phyloP scores from a whole-genome alignment of 2,329 filamentous ascomycete species.

The Penicillium capsulatum region DNA sequence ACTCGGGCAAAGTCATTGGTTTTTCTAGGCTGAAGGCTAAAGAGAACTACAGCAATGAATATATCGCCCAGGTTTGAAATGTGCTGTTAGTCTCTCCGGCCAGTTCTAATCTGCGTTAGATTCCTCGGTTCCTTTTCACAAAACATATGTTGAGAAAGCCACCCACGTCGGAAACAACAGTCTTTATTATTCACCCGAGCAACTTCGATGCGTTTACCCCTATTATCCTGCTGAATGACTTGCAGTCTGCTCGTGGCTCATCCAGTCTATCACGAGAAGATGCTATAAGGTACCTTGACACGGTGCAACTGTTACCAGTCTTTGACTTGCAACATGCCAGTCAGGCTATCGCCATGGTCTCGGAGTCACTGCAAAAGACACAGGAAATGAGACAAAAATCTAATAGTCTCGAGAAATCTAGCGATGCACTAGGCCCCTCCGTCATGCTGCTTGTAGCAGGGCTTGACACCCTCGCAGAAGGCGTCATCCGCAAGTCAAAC shows the following conservation, averaged over 20 bases:
- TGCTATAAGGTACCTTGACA: slow-evolving; percentile 31
- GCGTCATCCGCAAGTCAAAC: slow-evolving; percentile 38
- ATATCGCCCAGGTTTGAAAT: slow-evolving; percentile 29
- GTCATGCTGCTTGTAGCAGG: slow-evolving; percentile 34
- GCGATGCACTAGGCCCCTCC: neutral
- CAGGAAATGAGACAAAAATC: slow-evolving; percentile 11
- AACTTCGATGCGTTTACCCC: slow-evolving; percentile 31
- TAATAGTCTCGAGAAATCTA: neutral
- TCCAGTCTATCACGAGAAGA: slow-evolving; percentile 22
- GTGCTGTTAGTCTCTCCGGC: neutral
- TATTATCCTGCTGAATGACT: slow-evolving; percentile 26
- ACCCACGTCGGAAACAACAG: slow-evolving; percentile 15
- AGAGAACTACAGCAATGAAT: slow-evolving; percentile 24
- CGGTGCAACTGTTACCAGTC: slow-evolving; percentile 33
- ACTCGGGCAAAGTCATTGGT: slow-evolving; percentile 29
- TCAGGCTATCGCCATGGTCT: slow-evolving; percentile 32
- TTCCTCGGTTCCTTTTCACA: slow-evolving; percentile 30
- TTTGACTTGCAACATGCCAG: slow-evolving; percentile 28
- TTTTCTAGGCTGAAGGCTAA: slow-evolving; percentile 29
- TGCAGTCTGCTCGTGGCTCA: slow-evolving; percentile 15
- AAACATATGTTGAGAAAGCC: slow-evolving; percentile 15
- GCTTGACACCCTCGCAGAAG: slow-evolving; percentile 36
- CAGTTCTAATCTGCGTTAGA: slow-evolving; percentile 16
- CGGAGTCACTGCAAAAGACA: slow-evolving; percentile 22
- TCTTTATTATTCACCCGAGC: slow-evolving; percentile 35